phyloP scores from a whole-genome alignment of 1,284 basidiomycete species.

The Kwoniella shivajii region DNA sequence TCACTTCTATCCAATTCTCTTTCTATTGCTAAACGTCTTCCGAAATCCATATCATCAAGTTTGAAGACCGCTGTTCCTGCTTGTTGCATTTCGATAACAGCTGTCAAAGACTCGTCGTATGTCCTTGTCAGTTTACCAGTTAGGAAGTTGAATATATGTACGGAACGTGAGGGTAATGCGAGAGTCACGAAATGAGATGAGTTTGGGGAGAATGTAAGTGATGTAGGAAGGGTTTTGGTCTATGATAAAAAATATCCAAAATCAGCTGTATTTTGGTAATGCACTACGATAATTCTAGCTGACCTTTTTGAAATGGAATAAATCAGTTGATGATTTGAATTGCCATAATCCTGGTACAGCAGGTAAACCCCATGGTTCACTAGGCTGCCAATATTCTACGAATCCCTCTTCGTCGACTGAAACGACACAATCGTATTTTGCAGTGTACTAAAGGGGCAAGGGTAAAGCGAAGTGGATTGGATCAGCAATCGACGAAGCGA shows the following conservation, averaged over 20 bases:
- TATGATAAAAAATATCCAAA: conserved; percentile 47
- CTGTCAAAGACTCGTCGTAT: conserved; percentile 91
- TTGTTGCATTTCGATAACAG: conserved; percentile 96
- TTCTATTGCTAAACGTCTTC: conserved; percentile 88
- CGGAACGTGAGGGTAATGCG: conserved; percentile 87
- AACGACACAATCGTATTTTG: conserved; percentile 84
- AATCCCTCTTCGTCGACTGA: conserved; percentile 95
- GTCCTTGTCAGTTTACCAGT: conserved; percentile 85
- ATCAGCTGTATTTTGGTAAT: background rate
- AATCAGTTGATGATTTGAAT: conserved; percentile 86
- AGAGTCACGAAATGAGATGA: conserved; percentile 86
- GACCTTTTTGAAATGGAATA: conserved; percentile 99
- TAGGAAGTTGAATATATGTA: conserved; percentile 90
- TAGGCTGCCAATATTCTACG: conserved; percentile 93
- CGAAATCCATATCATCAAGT: conserved; percentile 99
- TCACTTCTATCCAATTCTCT: conserved; percentile 72
- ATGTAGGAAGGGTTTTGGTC: conserved; percentile 89
- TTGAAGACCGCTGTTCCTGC: conserved; percentile 86
- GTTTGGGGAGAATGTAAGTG: conserved; percentile 86
- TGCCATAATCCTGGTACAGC: conserved; percentile 80
- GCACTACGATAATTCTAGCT: conserved; percentile 15
- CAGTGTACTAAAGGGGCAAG: conserved; percentile 70
- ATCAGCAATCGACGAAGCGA: too few relatives aligned
- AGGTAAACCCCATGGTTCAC: conserved; percentile 81
- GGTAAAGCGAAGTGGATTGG: too few relatives aligned